A percentile compares a stretch with the other conserved stretches of the same genome.
These are phyloP conservation scores for Sonneratia alba DNA, from an alignment of 345 rosid genomes.

Conservation along the genomic window DNA sequence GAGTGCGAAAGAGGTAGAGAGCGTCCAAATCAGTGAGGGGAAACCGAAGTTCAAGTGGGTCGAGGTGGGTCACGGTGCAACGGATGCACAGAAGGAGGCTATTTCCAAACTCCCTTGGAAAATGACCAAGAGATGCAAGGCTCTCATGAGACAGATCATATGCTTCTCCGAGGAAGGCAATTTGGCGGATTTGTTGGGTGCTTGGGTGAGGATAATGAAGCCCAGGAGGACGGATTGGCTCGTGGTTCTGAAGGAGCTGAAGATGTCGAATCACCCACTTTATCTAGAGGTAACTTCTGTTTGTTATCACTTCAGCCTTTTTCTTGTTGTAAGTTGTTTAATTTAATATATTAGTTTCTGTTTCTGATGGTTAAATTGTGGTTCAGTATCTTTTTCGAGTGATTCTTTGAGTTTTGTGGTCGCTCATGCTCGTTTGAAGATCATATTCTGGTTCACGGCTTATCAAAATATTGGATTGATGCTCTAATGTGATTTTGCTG, in stretches of 20 bases:
- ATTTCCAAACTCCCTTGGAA: conserved; percentile 43
- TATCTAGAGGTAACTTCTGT: conserved; percentile 36
- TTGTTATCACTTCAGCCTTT: too few species aligned
- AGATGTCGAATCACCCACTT: conserved; percentile 43
- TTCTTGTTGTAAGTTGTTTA: too few species aligned
- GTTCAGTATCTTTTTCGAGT: too few species aligned
- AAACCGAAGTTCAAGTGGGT: conserved; percentile 46
- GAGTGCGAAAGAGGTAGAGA: neutral
- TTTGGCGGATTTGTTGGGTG: conserved; percentile 40
- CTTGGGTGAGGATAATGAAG: conserved; percentile 71
- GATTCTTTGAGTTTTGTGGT: too few species aligned
- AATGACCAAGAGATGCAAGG: conserved; percentile 60
- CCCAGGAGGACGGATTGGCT: conserved; percentile 81
- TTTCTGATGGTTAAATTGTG: too few species aligned
- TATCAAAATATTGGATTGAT: too few species aligned
- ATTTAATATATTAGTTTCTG: too few species aligned
- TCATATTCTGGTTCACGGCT: too few species aligned
- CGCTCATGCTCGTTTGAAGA: too few species aligned
- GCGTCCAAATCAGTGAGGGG: conserved; percentile 12
- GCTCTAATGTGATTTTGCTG: too few species aligned
- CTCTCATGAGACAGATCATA: conserved; percentile 58
- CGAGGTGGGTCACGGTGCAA: conserved; percentile 29
- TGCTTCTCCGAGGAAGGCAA: conserved; percentile 32
- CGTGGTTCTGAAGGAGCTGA: conserved; percentile 54
- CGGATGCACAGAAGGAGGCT: conserved; percentile 41